phyloP scores from a whole-genome alignment of 192 early-diverging fungal genomes.

The Coemansia sp. region DNA sequence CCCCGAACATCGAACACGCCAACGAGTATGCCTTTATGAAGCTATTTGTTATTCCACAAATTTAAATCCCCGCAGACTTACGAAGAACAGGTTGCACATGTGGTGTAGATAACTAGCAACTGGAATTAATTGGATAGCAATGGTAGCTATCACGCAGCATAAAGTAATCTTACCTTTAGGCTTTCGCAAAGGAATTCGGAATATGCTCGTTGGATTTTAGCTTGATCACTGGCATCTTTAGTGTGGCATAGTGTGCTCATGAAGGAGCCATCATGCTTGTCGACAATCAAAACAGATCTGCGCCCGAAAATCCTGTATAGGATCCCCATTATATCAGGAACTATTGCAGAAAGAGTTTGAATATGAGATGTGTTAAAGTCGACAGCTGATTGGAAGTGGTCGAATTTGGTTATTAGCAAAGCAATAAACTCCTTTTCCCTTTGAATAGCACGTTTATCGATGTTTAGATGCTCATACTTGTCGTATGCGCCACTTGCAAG shows the following conservation, averaged over 20 bases:
- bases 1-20: conserved; percentile 4
- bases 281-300: background rate
- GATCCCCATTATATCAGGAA: background rate
- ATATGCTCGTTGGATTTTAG: background rate
- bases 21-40: background rate
- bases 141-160: background rate
- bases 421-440: background rate
- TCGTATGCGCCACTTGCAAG: background rate
- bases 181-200: background rate
- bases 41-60: conserved; percentile 3
- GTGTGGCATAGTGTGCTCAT: background rate
- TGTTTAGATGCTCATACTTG: background rate
- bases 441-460: background rate
- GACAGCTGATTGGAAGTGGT: no score
- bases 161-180: conserved; percentile 1
- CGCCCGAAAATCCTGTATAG: background rate
- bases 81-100: background rate
- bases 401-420: no score
- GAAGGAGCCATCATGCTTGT: background rate
- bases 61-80: background rate
- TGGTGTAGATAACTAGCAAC: background rate
- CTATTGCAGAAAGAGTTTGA: background rate
- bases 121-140: background rate
- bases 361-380: no score
- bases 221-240: background rate